Evolutionary conservation across 768 basidiomycete genomes (phyloP), one percentile per base, ranked within the genome.

Genomic region (Agaricus bisporus): DNA sequence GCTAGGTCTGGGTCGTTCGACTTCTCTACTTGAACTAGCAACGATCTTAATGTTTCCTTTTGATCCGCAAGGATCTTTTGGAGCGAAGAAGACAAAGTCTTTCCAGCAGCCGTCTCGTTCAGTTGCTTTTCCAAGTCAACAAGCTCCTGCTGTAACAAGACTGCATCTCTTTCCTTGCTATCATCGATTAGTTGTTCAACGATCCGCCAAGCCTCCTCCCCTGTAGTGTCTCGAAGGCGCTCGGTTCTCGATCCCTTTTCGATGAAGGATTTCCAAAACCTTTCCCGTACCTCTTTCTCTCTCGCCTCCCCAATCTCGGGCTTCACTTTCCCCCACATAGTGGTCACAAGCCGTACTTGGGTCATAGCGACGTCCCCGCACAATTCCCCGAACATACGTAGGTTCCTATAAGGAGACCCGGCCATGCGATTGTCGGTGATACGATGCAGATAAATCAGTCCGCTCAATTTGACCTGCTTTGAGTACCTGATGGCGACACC

Each of bases 251-350:
- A 73, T 8, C 75, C 73, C 60, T 67, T 68, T 32, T 72, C 68
- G 15, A 77, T 63, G 26, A 69, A 70, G 15, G 69, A 65, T 56
- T 74, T 72, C 67, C 75, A 79, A 60, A 76, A 77, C 43, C 63
- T 66, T 55, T 49, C 53, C 26, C 20, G 49, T 22, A 77, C 66
- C 57, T 75, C 71, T 1, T 47, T 50, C 56, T 79, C 77, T 14
- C 76, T 69, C 8, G 56, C 59, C 47, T 63, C 68, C 66, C 46
- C 57, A 42, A 63, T 26, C 42, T 63, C 68, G 28, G 56, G 62
- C 51, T 61, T 59, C 38, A 73, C 70, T 50, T 66, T 64, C 29
- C 10, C 29, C 72, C 71, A 74, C 67, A 70, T 70, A 2, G 66
- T 70, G 1, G 71, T 74, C 14, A 66, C 59, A 12, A 74, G 56